Base-by-base conservation (phyloP, 1,139 yeast genomes). In the Kazachstania sp. region DNA sequence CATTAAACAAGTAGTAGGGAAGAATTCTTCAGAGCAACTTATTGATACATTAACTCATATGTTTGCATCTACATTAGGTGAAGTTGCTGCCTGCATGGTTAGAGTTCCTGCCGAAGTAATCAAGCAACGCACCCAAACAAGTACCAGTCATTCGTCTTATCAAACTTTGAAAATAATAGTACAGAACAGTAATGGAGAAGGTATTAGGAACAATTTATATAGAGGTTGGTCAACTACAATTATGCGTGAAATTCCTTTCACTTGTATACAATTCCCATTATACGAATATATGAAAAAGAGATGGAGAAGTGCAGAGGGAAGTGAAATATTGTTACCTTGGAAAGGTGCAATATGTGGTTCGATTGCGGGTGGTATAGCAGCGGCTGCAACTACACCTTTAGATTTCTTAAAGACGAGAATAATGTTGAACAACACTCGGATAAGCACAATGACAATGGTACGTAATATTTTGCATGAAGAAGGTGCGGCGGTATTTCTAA, bases 21-120 rank as follows among this genome's bases (percentile, higher is more conserved):
- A 66, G 6, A 50, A 59, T 7, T 52, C 61, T 35, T 63, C 64
- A 19, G 65, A 62, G n/a, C 66, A 64, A 34, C 41, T 66, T 4
- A 69, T 73, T 2, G 69, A 71, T 37, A 73, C 76, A 0, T 35
- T 71, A 1, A 71, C 76, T 0, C 97, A 92, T 62, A 90, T 92
- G 97, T 54, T 78, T 3, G 75, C 94, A n/a, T 96, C 97, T 0
- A 83, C 95, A 1, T 63, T 81, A 30, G 98, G 98, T 44, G 99
- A 92, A 63, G 71, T 90, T 9, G 84, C 94, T 1, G 98, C 98
- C 0, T 92, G 99, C 62, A 67, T 84, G 48, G 94, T 92, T 1
- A 73, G 99, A 49, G 98, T 94, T 0, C 99, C 99, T 0, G 95
- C 95, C 0, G 99, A 92, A 61, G 95, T 92, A 34, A 80, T 92